Evolutionary conservation across 78 protist species (phyloP).

Genomic region (Dictyostelium discoideum): dicty_2.7 NC_007089.4:5769501-5770000

Average conservation of each 20-base stretch:
- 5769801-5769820: background rate
- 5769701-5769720: background rate
- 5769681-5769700: background rate
- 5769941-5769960: too few relatives aligned
- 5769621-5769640: too few relatives aligned
- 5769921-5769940: too few relatives aligned
- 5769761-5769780: background rate
- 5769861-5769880: too few relatives aligned
- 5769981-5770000: background rate
- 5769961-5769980: too few relatives aligned
- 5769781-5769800: background rate
- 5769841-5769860: background rate
- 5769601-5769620: background rate
- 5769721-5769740: background rate
- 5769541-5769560: background rate
- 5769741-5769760: background rate
- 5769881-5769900: too few relatives aligned
- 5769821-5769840: background rate
- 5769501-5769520: slow-evolving; percentile 14
- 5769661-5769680: too few relatives aligned
- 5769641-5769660: background rate
- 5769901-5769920: too few relatives aligned
- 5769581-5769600: background rate
- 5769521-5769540: background rate
- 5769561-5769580: background rate